Base-by-base conservation (phyloP, 106 monocot genomes). In the Dioscorea zingiberensis region DNA sequence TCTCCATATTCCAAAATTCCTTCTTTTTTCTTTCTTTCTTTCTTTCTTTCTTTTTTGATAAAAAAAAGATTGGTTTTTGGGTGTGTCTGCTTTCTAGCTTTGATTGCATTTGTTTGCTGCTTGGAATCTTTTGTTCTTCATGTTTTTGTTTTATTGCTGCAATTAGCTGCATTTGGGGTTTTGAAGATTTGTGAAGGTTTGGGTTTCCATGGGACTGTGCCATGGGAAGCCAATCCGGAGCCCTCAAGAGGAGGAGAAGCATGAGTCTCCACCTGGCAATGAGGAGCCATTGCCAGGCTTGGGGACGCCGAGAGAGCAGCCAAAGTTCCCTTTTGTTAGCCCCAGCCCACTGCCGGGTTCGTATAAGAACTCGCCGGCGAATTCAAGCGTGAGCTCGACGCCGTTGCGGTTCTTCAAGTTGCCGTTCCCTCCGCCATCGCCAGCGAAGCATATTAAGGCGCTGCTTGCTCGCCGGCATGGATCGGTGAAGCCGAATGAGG, bases 351-450 rank as follows among this genome's bases (percentile, higher is more conserved):
- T 78, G 47, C 72, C 68, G 24, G 19, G 60, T 48, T 78, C 73
- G 7, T 73, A 67, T 67, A 80, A 80, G 71, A 60, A 28, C 54
- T 80, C 80, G 8, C 80, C 80, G 8, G 74, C 60, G 3, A 59
- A 63, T 54, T 64, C 68, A 5, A 53, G 74, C 62, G 29, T 56
- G 10, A 75, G 29, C 29, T 80, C 77, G 21, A 85, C 85, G 2
- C 89, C 89, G 18, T 30, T 61, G 27, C 69, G 82, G 44, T 58
- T 89, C 64, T 85, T 89, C 28, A 76, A 82, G 68, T 62, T 81
- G 19, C 89, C 84, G 15, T 89, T 84, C 61, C 84, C 82, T 0
- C 84, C 84, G 30, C 81, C 77, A 27, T 82, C 81, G 12, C 81
- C 81, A 2, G 81, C 81, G 18, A 81, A 81, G 63, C 76, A 76